These are phyloP conservation scores for Schizochytrium sp. DNA, from an alignment of 108 stramenopile species.

Conservation along the genomic window DNA sequence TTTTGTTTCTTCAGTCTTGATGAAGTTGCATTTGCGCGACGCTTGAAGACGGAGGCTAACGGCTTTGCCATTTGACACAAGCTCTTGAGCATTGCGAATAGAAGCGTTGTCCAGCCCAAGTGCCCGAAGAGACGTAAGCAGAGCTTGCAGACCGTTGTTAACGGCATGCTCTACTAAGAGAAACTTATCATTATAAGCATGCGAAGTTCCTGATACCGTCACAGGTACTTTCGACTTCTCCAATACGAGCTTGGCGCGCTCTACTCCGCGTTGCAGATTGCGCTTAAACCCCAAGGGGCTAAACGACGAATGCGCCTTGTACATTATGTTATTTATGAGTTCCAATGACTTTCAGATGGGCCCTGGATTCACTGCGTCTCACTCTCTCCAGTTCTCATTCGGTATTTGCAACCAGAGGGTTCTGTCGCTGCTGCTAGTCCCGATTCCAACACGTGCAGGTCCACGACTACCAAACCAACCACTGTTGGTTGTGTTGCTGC, in stretches of 20 bases:
- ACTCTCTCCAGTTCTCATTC: too few species aligned
- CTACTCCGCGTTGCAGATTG: neutral
- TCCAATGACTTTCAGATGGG: too few species aligned
- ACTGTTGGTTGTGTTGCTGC: too few species aligned
- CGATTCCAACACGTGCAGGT: too few species aligned
- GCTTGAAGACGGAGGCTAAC: conserved; percentile 22
- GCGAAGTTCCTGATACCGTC: conserved; percentile 19
- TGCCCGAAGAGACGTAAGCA: neutral
- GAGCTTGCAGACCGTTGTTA: neutral
- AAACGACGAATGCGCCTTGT: too few species aligned
- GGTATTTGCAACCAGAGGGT: too few species aligned
- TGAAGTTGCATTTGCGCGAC: conserved; percentile 22
- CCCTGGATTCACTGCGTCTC: too few species aligned
- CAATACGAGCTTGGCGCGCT: conserved; percentile 7
- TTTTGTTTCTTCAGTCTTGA: neutral
- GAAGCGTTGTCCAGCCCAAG: neutral
- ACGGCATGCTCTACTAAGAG: conserved; percentile 28
- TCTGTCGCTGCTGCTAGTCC: too few species aligned
- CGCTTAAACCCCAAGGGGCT: too few species aligned
- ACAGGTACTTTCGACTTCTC: conserved; percentile 21
- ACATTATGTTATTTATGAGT: too few species aligned
- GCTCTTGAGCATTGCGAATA: too few species aligned
- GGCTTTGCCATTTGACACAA: neutral
- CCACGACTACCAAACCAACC: too few species aligned
- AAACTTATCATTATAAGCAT: conserved; percentile 20